Evolutionary conservation across 768 basidiomycete genomes (phyloP).

Genomic region (Kwoniella shandongensis): DNA sequence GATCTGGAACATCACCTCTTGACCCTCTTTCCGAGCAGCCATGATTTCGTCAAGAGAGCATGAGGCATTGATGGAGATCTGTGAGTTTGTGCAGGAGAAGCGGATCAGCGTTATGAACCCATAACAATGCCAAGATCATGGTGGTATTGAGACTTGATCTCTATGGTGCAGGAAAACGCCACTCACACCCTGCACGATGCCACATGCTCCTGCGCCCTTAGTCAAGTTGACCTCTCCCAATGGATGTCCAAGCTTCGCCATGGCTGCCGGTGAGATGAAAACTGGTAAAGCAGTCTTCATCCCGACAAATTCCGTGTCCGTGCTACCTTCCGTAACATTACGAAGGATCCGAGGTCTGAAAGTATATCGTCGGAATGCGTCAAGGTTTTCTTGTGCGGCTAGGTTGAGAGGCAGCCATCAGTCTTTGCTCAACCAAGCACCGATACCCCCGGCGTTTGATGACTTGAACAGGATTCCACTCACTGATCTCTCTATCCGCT

Average conservation of each 20-base stretch:
- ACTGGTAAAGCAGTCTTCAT: conserved; percentile 40
- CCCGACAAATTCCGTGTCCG: conserved; percentile 44
- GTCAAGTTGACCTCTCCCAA: conserved; percentile 80
- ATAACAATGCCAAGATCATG: too few relatives aligned
- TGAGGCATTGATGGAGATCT: conserved; percentile 54
- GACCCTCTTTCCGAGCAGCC: conserved; percentile 42
- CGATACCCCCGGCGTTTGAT: too few relatives aligned
- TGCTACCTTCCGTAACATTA: conserved; percentile 24
- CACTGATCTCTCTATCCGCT: conserved; percentile 48
- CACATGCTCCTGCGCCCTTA: conserved; percentile 64
- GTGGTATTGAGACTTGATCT: too few relatives aligned
- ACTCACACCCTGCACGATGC: conserved; percentile 69
- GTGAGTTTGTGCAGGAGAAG: too few relatives aligned
- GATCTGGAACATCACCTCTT: conserved; percentile 57
- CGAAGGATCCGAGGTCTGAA: conserved; percentile 49
- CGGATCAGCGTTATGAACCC: too few relatives aligned
- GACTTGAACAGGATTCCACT: too few relatives aligned
- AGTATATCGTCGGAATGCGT: conserved; percentile 51
- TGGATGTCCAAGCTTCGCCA: conserved; percentile 71
- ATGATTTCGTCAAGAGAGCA: conserved; percentile 55
- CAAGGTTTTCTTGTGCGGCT: conserved; percentile 47
- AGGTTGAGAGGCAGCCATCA: not conserved
- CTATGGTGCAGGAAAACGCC: not conserved
- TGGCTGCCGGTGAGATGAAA: conserved; percentile 51
- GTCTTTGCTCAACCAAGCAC: conserved; percentile 6